Evolutionary conservation across 2,329 filamentous ascomycete species (phyloP).

Genomic region (Didymellaceae sp.): DNA sequence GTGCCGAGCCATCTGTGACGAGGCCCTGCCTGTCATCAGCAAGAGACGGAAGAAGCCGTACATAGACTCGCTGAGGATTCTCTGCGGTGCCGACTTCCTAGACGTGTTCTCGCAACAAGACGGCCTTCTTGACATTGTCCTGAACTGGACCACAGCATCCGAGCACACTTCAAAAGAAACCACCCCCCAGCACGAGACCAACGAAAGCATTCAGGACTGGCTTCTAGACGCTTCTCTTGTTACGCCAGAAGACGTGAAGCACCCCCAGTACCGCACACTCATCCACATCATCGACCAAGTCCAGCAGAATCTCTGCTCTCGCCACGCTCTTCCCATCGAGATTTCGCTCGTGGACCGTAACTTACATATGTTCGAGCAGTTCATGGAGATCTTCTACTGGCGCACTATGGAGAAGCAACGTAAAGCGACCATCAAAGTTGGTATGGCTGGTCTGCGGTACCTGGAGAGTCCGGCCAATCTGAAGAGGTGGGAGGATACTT

Average conservation of each 20-base stretch:
- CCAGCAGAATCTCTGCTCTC: conserved; percentile 9
- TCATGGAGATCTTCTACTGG: conserved; percentile 18
- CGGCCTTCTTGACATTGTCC: conserved; percentile 8
- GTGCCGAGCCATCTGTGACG: conserved; percentile 9
- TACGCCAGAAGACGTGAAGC: not conserved
- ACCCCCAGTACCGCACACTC: conserved; percentile 1
- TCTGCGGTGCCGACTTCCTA: conserved; percentile 11
- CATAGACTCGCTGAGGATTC: conserved; percentile 1
- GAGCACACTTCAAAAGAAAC: not conserved
- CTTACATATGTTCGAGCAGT: conserved; percentile 19
- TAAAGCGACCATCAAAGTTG: conserved; percentile 4
- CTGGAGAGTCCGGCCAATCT: not conserved
- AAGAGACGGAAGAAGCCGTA: not conserved
- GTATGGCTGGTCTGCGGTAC: conserved; percentile 11
- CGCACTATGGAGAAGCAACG: conserved; percentile 9
- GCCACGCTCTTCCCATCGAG: conserved; percentile 8
- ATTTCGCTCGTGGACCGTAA: conserved; percentile 11
- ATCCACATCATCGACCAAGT: conserved; percentile 13
- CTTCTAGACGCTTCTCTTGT: conserved; percentile 1
- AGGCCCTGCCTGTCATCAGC: conserved; percentile 7
- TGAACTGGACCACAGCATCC: conserved; percentile 1
- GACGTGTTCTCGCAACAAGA: conserved; percentile 13
- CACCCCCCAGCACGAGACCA: not conserved
- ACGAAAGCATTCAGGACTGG: conserved; percentile 8
- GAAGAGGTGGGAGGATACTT: conserved; percentile 15